Evolutionary conservation across 2,329 filamentous ascomycete genomes (phyloP).

Genomic region (Mycosphaerelloides madeirae): DNA sequence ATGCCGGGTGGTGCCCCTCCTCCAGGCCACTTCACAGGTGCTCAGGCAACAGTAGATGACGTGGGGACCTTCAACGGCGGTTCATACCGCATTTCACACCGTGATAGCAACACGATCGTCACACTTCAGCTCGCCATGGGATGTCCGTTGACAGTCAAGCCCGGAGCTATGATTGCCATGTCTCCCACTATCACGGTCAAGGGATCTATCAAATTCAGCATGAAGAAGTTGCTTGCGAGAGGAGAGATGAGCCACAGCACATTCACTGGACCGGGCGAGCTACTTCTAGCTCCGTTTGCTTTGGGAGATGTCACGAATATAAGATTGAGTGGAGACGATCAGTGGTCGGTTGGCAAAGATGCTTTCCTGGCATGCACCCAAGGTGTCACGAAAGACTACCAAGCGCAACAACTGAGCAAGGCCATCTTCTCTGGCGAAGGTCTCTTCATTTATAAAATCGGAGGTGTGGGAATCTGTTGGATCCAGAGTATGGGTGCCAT

Average conservation of each 20-base stretch:
- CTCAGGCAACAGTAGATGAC: constrained; percentile 63
- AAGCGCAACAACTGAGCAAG: constrained; percentile 75
- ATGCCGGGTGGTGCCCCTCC: constrained; percentile 40
- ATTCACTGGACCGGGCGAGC: constrained; percentile 84
- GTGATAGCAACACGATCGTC: constrained; percentile 83
- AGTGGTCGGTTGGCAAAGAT: constrained; percentile 83
- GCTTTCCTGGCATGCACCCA: constrained; percentile 81
- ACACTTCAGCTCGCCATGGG: constrained; percentile 87
- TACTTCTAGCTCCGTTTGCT: constrained; percentile 73
- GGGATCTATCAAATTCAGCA: constrained; percentile 75
- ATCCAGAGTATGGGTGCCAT: constrained; percentile 92
- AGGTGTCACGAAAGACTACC: constrained; percentile 81
- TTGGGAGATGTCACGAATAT: constrained; percentile 84
- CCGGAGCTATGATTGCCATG: constrained; percentile 93
- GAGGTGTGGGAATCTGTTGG: constrained; percentile 77
- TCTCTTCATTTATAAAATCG: constrained; percentile 82
- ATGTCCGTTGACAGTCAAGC: constrained; percentile 75
- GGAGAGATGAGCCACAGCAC: constrained; percentile 73
- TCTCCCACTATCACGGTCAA: constrained; percentile 78
- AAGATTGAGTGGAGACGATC: constrained; percentile 62
- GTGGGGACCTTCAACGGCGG: constrained; percentile 97
- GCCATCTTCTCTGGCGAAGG: constrained; percentile 94
- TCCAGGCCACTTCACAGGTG: constrained; percentile 59
- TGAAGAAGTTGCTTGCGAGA: constrained; percentile 85
- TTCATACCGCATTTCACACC: constrained; percentile 86